Evolutionary conservation across 1,284 basidiomycete genomes (phyloP).

Genomic region (Golubevia pallescens): DNA sequence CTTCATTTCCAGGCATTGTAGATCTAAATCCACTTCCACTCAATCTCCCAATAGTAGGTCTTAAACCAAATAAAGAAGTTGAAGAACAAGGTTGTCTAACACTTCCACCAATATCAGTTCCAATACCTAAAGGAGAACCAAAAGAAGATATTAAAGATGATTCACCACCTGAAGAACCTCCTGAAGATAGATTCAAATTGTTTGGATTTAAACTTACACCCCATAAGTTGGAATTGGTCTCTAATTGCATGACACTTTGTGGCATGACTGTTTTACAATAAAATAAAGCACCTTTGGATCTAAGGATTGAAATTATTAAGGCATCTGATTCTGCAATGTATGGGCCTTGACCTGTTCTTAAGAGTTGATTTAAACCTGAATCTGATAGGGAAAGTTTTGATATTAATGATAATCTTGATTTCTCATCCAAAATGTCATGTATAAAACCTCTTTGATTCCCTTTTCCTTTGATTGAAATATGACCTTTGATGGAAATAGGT

Average conservation of each 20-base stretch:
- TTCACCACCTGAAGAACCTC: constrained; percentile 39
- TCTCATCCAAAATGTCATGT: constrained; percentile 24
- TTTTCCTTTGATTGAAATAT: constrained; percentile 18
- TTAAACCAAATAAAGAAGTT: constrained; percentile 25
- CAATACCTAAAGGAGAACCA: constrained; percentile 37
- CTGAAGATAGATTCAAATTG: constrained; percentile 28
- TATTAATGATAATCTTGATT: too few relatives aligned
- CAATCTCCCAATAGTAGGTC: constrained; percentile 24
- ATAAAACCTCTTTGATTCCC: constrained; percentile 38
- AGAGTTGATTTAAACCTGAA: too few relatives aligned
- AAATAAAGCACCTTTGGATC: not conserved
- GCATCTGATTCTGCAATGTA: too few relatives aligned
- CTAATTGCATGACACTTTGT: constrained; percentile 37
- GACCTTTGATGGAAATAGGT: constrained; percentile 40
- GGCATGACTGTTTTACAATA: not conserved
- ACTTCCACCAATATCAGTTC: constrained; percentile 37
- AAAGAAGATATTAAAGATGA: constrained; percentile 31
- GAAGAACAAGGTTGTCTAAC: constrained; percentile 25
- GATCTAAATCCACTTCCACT: constrained; percentile 20
- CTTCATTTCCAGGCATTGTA: constrained; percentile 34
- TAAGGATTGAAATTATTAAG: not conserved
- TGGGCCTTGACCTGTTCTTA: too few relatives aligned
- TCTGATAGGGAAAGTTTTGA: too few relatives aligned
- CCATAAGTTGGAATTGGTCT: constrained; percentile 30
- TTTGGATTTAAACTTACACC: constrained; percentile 39